phyloP scores from a whole-genome alignment of 306 rosid species.

The Boehmeria nivea region DNA sequence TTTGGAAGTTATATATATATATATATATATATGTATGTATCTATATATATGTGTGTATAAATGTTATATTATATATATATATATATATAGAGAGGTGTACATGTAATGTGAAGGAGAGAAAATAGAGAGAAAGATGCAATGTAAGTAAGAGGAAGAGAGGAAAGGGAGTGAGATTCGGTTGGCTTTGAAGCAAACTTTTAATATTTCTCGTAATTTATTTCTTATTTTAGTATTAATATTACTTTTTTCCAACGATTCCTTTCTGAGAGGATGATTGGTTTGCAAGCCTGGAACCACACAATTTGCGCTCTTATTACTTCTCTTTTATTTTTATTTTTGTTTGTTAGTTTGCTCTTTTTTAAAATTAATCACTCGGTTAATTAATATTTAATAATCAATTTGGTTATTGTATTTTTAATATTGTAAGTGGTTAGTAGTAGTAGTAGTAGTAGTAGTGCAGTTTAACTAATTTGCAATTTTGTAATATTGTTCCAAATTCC shows the following conservation, averaged over 20 bases:
- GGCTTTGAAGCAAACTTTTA: conserved; percentile 80
- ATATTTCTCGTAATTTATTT: background rate
- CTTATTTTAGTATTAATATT: conserved; percentile 9
- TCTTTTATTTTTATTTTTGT: background rate
- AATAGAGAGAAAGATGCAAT: conserved; percentile 38
- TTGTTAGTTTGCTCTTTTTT: background rate
- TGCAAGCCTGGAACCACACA: conserved; percentile 92
- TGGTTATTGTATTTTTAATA: too few species aligned
- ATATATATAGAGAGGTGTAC: too few species aligned
- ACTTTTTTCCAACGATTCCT: conserved; percentile 84
- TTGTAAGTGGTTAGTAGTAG: too few species aligned
- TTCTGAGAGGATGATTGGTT: conserved; percentile 70
- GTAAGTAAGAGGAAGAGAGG: conserved; percentile 62
- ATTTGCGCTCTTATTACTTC: conserved; percentile 14
- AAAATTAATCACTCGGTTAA: background rate
- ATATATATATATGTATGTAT: conserved; percentile 5
- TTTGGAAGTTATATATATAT: conserved; percentile 42
- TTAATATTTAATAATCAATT: too few species aligned
- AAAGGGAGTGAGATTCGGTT: conserved; percentile 91
- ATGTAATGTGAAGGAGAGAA: conserved; percentile 14
- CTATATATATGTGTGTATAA: conserved; percentile 13
- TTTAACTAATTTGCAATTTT: too few species aligned
- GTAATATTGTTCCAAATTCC: too few species aligned
- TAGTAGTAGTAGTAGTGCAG: too few species aligned
- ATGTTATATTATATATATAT: background rate